Evolutionary conservation across 2,329 filamentous ascomycete species (phyloP).

Genomic region (Penicillium sp.): DNA sequence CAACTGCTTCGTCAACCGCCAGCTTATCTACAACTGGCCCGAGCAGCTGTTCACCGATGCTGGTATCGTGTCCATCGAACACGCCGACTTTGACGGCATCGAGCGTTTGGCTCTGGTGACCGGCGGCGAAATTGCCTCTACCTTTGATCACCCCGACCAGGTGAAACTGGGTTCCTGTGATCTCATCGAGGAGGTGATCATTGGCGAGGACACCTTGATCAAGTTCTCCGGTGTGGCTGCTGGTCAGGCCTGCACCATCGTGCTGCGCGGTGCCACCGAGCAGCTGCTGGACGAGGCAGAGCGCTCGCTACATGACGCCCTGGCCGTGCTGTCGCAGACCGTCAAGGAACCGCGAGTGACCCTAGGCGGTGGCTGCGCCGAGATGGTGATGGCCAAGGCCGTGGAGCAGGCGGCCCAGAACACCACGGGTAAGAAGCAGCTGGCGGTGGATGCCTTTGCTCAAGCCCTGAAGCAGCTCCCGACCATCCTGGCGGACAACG

Average conservation of each 20-base stretch:
- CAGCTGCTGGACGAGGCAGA: slow-evolving; percentile 96
- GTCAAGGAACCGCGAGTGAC: slow-evolving; percentile 92
- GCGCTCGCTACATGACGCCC: slow-evolving; percentile 88
- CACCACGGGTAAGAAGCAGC: slow-evolving; percentile 91
- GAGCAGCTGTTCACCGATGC: slow-evolving; percentile 98
- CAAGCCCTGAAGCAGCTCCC: slow-evolving; percentile 85
- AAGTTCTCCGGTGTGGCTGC: slow-evolving; percentile 95
- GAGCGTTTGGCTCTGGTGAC: slow-evolving; percentile 92
- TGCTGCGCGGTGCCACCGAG: slow-evolving; percentile 91
- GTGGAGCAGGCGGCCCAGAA: slow-evolving; percentile 91
- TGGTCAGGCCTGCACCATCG: slow-evolving; percentile 91
- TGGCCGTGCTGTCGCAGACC: slow-evolving; percentile 94
- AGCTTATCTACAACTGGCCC: slow-evolving; percentile 99
- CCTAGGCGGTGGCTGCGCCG: slow-evolving; percentile 88
- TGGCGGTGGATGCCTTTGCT: slow-evolving; percentile 87
- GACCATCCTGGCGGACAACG: slow-evolving; percentile 95
- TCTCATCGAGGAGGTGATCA: slow-evolving; percentile 94
- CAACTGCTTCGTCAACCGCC: slow-evolving; percentile 99
- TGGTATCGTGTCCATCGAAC: slow-evolving; percentile 96
- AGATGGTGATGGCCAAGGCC: slow-evolving; percentile 99
- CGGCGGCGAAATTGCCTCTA: slow-evolving; percentile 93
- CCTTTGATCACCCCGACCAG: slow-evolving; percentile 95
- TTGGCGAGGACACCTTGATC: slow-evolving; percentile 95
- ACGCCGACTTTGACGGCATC: slow-evolving; percentile 97
- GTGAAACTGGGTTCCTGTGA: slow-evolving; percentile 96